Evolutionary conservation across 257 asterid genomes (phyloP).

Genomic region (Capsicum rhomboideum): DNA sequence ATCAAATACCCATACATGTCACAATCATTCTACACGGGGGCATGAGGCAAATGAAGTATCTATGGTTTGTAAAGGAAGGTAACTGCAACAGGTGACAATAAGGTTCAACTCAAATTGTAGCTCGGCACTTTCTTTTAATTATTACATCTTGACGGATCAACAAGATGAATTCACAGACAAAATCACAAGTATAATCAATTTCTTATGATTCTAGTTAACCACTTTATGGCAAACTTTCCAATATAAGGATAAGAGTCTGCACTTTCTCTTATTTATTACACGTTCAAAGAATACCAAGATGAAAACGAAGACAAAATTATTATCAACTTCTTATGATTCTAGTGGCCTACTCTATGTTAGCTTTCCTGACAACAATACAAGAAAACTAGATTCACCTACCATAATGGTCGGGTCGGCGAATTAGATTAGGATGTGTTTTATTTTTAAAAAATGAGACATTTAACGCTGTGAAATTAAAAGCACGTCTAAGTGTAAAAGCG

Average conservation of each 20-base stretch:
- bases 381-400: neutral
- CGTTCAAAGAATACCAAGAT: too few species aligned
- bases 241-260: too few species aligned
- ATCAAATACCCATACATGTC: neutral
- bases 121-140: neutral
- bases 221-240: too few species aligned
- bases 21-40: neutral
- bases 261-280: too few species aligned
- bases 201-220: neutral
- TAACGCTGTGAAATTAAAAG: too few species aligned
- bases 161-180: neutral
- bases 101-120: neutral
- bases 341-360: too few species aligned
- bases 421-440: too few species aligned
- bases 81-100: neutral
- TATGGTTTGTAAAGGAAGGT: neutral
- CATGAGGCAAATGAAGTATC: neutral
- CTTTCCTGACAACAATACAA: neutral
- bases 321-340: too few species aligned
- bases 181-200: neutral
- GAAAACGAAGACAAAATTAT: too few species aligned
- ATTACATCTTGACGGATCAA: neutral
- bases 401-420: too few species aligned
- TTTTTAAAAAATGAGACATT: too few species aligned
- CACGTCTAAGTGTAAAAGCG: too few species aligned